Evolutionary conservation across 306 rosid genomes (phyloP), one percentile per base, ranked within the genome.

Genomic region (Quillaja saponaria): DNA sequence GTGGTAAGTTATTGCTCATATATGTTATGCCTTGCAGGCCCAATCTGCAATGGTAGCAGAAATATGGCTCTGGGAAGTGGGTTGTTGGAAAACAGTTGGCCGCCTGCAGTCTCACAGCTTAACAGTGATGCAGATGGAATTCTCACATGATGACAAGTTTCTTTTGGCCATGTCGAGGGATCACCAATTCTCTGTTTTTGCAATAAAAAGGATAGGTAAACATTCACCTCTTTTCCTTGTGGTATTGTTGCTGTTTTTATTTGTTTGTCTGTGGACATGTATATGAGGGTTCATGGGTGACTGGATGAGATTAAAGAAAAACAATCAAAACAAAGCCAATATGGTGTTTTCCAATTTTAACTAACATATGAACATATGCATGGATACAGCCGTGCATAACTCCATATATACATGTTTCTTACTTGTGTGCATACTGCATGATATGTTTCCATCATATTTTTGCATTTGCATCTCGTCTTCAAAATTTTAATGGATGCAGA

Each of bases 41-140:
- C 99, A 92, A 60, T 82, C 96, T 14, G 81, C 87, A 48, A 63
- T 82, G 12, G 85, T 81, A 11, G 96, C 95, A 47, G 99, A 86
- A 69, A 84, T 92, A 63, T 89, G 99, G 99, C 91, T 92, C 46
- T 92, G 99, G 99, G 69, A 80, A 77, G 94, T 87, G 40, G 97
- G 95, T 67, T 86, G 91, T 17, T 89, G 99, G 99, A 92, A 86
- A 74, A 84, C 81, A 38, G 89, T 89, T 10, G 91, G 89, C 49
- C 94, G 77, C 34, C 63, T 92, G 85, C 95, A 79, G 69, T 83
- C 95, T 37, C 99, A 92, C 79, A 83, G 78, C 76, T 83, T 92
- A 74, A 92, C 99, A 6, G 96, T 92, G 38, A 89, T 95, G 2
- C 95, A 89, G 76, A 76, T 92, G 96, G 87, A 89, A 68, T 92